These are phyloP conservation scores for Manihot esculenta DNA, from an alignment of 441 rosid species.

Conservation along the genomic window DNA sequence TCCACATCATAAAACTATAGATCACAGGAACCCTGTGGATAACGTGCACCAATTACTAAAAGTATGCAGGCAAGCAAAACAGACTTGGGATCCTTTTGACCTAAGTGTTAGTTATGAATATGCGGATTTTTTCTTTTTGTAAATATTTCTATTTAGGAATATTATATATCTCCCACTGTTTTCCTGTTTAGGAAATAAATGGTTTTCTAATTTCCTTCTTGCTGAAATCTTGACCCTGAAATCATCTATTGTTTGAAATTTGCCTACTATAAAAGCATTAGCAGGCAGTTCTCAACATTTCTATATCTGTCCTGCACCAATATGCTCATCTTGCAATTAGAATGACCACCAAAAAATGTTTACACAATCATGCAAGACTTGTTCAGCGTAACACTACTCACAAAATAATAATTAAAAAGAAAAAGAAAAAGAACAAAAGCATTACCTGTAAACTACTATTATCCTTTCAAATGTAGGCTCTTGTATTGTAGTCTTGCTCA, in stretches of 20 bases:
- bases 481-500: slow-evolving; percentile 72
- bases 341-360: background rate
- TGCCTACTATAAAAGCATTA: background rate
- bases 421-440: slow-evolving; percentile 13
- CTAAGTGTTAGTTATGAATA: background rate
- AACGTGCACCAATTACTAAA: slow-evolving; percentile 15
- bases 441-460: slow-evolving; percentile 85
- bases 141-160: background rate
- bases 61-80: slow-evolving; percentile 1
- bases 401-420: background rate
- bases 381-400: background rate
- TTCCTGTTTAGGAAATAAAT: background rate
- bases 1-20: slow-evolving; percentile 7
- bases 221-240: background rate
- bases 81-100: background rate
- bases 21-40: background rate
- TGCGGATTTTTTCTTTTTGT: background rate
- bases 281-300: background rate
- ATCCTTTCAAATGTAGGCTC: slow-evolving; percentile 95
- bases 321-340: background rate
- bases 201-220: background rate
- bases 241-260: background rate
- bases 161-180: background rate
- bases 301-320: background rate
- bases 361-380: background rate